Evolutionary conservation across 108 stramenopile genomes (phyloP).

Genomic region (Fistulifera pelliculosa): DNA sequence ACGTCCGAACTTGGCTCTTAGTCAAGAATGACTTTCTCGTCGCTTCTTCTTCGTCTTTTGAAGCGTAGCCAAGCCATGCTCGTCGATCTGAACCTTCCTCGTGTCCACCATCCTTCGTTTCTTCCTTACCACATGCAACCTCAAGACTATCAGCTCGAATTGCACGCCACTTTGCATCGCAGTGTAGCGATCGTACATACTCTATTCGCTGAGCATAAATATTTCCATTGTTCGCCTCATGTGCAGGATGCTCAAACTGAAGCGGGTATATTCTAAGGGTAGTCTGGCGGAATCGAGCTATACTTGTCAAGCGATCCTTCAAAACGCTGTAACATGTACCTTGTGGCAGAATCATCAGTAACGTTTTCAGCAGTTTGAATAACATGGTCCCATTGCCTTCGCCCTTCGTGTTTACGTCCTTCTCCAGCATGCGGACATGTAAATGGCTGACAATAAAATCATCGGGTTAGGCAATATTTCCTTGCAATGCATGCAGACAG

Average conservation of each 20-base stretch:
- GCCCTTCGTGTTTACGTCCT: conserved; percentile 45
- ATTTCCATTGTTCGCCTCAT: conserved; percentile 23
- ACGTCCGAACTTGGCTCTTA: too few relatives aligned
- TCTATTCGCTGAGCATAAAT: conserved; percentile 50
- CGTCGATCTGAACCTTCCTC: conserved; percentile 42
- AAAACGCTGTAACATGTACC: conserved; percentile 72
- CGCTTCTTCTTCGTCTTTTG: conserved; percentile 44
- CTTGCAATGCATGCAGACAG: neutral
- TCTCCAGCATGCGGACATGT: conserved; percentile 74
- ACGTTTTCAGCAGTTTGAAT: conserved; percentile 54
- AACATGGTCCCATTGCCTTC: conserved; percentile 85
- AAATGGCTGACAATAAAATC: conserved; percentile 32
- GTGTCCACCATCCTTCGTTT: conserved; percentile 13
- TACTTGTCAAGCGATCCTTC: conserved; percentile 53
- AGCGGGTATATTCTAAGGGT: neutral
- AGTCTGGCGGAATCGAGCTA: conserved; percentile 62
- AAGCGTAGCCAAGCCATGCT: conserved; percentile 59
- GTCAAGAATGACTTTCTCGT: conserved; percentile 4
- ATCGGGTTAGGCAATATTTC: neutral
- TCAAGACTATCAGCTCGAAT: conserved; percentile 79
- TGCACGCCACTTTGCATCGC: conserved; percentile 62
- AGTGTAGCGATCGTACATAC: conserved; percentile 55
- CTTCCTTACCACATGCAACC: conserved; percentile 1
- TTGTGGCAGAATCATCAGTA: conserved; percentile 78
- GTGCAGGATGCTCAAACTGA: too few relatives aligned